Conservation (phyloP, 2,329 filamentous ascomycete species). For the Amesomyces nigricolor region DNA sequence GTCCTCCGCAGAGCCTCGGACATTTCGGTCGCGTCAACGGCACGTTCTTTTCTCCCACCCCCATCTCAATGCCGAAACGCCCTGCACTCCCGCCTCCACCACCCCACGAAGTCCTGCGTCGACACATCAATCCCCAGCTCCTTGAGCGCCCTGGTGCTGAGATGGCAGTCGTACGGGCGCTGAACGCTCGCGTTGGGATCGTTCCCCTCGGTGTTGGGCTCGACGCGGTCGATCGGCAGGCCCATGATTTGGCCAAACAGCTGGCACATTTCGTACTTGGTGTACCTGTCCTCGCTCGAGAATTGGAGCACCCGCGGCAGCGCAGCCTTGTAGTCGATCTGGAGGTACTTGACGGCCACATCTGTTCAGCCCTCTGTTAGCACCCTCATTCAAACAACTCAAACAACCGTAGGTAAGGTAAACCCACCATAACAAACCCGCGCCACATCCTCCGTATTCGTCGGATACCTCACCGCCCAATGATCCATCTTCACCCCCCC, state of each 20-base stretch:
- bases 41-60: neutral
- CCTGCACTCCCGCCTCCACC: slow-evolving; percentile 67
- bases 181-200: slow-evolving; percentile 66
- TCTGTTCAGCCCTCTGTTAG: slow-evolving; percentile 42
- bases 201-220: slow-evolving; percentile 64
- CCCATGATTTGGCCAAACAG: slow-evolving; percentile 74
- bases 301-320: slow-evolving; percentile 75
- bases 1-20: neutral
- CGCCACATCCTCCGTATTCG: slow-evolving; percentile 81
- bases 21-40: slow-evolving; percentile 2
- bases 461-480: slow-evolving; percentile 79
- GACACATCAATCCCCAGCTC: slow-evolving; percentile 69
- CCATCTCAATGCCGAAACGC: slow-evolving; percentile 50
- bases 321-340: slow-evolving; percentile 39
- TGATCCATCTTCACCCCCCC: slow-evolving; percentile 73
- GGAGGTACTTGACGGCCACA: slow-evolving; percentile 63
- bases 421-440: slow-evolving; percentile 63
- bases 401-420: neutral
- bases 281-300: slow-evolving; percentile 77
- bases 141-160: slow-evolving; percentile 69
- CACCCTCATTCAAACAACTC: neutral
- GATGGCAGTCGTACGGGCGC: slow-evolving; percentile 81
- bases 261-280: slow-evolving; percentile 85
- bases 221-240: slow-evolving; percentile 61
- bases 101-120: slow-evolving; percentile 69